These are phyloP conservation scores for Boletellus ananas DNA, from an alignment of 768 basidiomycete species.

Conservation along the genomic window DNA sequence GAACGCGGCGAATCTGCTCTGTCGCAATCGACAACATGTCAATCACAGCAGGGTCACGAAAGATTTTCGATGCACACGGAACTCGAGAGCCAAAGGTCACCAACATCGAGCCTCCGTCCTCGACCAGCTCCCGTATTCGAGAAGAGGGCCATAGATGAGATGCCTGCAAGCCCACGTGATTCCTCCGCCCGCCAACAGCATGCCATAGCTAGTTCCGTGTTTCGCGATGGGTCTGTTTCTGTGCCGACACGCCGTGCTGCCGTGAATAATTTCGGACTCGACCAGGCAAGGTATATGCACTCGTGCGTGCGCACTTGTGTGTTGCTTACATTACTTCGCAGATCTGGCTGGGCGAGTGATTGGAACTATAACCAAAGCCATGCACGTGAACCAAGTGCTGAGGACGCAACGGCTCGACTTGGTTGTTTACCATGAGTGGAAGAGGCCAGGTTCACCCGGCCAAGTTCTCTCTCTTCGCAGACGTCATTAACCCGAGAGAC, in stretches of 20 bases:
- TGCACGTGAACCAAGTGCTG: slow-evolving; percentile 9
- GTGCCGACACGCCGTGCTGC: slow-evolving; percentile 1
- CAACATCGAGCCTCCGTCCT: slow-evolving; percentile 10
- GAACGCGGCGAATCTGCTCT: slow-evolving; percentile 5
- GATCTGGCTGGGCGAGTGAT: slow-evolving; percentile 17
- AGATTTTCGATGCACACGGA: slow-evolving; percentile 4
- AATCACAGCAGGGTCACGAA: slow-evolving; percentile 12
- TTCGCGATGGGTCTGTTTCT: slow-evolving; percentile 4
- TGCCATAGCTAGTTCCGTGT: not conserved
- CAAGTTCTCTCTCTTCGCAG: slow-evolving; percentile 12
- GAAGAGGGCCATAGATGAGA: slow-evolving; percentile 5
- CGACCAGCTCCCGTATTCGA: slow-evolving; percentile 7
- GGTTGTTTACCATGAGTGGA: slow-evolving; percentile 2
- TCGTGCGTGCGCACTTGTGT: not conserved
- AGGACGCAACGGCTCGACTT: not conserved
- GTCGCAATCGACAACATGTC: slow-evolving; percentile 4
- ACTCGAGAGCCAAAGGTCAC: slow-evolving; percentile 8
- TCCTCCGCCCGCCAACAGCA: slow-evolving; percentile 2
- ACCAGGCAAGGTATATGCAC: slow-evolving; percentile 13
- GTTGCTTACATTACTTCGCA: not conserved
- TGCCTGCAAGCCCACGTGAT: not conserved
- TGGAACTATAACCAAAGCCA: slow-evolving; percentile 15
- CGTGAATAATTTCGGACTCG: not conserved
- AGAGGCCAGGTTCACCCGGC: slow-evolving; percentile 1
- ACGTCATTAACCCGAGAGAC: slow-evolving; percentile 9